Percentiles rank a stretch among this genome's conserved stretches.
Evolutionary conservation across 1,284 basidiomycete species (phyloP).

Genomic region (Fistulinella staudtii): DNA sequence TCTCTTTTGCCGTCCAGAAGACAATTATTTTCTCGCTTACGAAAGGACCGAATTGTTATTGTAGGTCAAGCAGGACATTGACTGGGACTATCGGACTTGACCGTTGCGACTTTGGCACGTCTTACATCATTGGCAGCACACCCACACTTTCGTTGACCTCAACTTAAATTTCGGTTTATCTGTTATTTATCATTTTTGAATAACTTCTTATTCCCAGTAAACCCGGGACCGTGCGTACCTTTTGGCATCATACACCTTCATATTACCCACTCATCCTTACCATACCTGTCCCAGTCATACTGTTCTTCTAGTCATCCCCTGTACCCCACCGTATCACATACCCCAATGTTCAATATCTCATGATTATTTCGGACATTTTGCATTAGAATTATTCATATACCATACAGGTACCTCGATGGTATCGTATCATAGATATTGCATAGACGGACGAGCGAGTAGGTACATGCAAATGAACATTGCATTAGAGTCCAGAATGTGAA

Average conservation of each 20-base stretch:
- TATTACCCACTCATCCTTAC: constrained; percentile 1
- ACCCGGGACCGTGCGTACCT: constrained; percentile 16
- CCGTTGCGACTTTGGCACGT: constrained; percentile 12
- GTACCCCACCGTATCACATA: constrained; percentile 11
- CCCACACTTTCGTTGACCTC: constrained; percentile 2
- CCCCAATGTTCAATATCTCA: constrained; percentile 2
- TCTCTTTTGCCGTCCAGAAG: constrained; percentile 58
- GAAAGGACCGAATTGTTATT: constrained; percentile 24
- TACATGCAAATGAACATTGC: constrained; percentile 13
- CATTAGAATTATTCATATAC: not conserved
- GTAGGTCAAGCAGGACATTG: constrained; percentile 29
- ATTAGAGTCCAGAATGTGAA: constrained; percentile 6
- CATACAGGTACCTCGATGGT: constrained; percentile 12
- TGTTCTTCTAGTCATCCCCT: constrained; percentile 9
- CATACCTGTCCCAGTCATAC: constrained; percentile 12
- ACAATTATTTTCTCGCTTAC: constrained; percentile 52
- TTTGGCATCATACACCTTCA: constrained; percentile 3
- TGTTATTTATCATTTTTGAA: constrained; percentile 18
- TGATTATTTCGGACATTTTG: not conserved
- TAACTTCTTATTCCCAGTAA: constrained; percentile 13
- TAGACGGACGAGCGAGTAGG: constrained; percentile 1
- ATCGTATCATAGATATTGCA: not conserved
- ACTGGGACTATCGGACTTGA: constrained; percentile 12
- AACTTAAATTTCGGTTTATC: constrained; percentile 20
- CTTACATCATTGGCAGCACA: constrained; percentile 17